phyloP scores from a whole-genome alignment of 139 green algal species.

The Desmodesmus armatus region DNA sequence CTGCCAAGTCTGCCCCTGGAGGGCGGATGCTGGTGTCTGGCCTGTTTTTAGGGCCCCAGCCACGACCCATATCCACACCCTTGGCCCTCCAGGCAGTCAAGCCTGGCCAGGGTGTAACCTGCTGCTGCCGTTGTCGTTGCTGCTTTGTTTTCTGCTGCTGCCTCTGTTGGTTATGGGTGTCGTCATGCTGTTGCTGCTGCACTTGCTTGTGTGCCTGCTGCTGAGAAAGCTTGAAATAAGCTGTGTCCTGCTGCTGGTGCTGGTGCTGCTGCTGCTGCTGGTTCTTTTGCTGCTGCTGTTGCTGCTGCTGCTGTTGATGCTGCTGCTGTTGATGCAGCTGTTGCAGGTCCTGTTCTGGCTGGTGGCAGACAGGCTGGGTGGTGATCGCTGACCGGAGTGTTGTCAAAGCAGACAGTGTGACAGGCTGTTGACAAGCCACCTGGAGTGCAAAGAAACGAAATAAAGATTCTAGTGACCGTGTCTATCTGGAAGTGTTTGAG shows the following conservation, averaged over 20 bases:
- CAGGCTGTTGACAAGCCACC: too few relatives aligned
- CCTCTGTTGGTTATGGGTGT: neutral
- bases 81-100: conserved; percentile 46
- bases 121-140: neutral
- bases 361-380: too few relatives aligned
- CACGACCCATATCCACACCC: conserved; percentile 40
- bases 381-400: too few relatives aligned
- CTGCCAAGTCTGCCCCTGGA: conserved; percentile 15
- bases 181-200: neutral
- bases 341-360: too few relatives aligned
- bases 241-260: conserved; percentile 12
- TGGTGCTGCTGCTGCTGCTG: neutral
- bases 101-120: conserved; percentile 59
- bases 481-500: too few relatives aligned
- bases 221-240: neutral
- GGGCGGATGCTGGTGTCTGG: neutral
- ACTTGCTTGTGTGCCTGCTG: neutral
- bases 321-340: neutral
- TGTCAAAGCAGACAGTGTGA: too few relatives aligned
- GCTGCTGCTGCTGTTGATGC: conserved; percentile 8
- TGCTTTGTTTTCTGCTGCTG: neutral
- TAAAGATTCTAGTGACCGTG: too few relatives aligned
- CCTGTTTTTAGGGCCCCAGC: conserved; percentile 42
- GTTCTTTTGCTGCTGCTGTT: neutral
- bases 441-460: too few relatives aligned